These are phyloP conservation scores for Populus hybrid DNA, from an alignment of 441 rosid species.

Conservation along the genomic window DNA sequence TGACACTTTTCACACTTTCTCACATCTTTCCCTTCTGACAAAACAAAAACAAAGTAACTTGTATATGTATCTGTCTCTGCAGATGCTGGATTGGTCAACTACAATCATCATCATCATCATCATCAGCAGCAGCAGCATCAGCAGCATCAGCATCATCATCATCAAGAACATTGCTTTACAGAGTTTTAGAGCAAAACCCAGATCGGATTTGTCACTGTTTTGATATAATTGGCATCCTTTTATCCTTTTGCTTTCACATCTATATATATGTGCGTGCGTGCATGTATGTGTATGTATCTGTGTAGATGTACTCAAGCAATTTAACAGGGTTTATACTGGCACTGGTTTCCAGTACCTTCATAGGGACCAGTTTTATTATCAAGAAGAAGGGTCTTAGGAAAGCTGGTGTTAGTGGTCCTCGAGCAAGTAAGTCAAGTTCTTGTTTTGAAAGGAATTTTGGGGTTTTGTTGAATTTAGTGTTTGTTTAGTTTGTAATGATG, in stretches of 20 bases:
- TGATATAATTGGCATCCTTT: neutral
- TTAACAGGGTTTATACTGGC: constrained; percentile 57
- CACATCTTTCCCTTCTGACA: neutral
- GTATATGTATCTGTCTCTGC: neutral
- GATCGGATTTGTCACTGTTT: neutral
- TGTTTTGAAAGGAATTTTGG: neutral
- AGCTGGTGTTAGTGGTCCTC: constrained; percentile 43
- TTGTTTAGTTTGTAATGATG: neutral
- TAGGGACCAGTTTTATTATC: constrained; percentile 66
- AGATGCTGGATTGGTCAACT: neutral
- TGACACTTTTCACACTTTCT: neutral
- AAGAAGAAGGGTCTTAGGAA: constrained; percentile 59
- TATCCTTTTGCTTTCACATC: neutral
- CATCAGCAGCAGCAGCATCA: neutral
- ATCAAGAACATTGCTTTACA: neutral
- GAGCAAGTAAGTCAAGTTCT: constrained; percentile 37
- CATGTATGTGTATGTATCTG: neutral
- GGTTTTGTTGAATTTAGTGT: neutral
- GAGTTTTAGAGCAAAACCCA: neutral
- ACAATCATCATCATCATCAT: neutral
- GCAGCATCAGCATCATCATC: too few species aligned
- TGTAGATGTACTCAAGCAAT: constrained; percentile 46
- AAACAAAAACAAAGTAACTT: neutral
- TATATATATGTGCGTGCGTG: neutral
- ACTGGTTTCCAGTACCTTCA: constrained; percentile 55